A percentile compares a stretch with the other conserved stretches of the same genome.
phyloP scores from a whole-genome alignment of 345 rosid species.

The Populus davidiana region DNA sequence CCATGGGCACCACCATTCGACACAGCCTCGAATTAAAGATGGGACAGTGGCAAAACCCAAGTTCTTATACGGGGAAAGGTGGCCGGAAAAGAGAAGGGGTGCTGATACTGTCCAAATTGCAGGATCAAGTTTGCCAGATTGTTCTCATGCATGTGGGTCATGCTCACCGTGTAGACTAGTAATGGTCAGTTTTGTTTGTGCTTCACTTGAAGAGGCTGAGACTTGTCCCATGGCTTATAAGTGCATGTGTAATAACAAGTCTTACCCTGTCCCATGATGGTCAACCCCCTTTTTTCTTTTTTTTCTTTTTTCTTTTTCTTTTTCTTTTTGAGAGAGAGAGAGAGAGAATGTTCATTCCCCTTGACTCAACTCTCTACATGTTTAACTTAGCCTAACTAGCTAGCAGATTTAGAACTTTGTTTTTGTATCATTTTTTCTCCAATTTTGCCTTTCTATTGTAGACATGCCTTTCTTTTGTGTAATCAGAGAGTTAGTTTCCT shows the following conservation, averaged over 20 bases:
- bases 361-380: neutral
- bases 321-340: too few species aligned
- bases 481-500: constrained; percentile 4
- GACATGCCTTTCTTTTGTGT: neutral
- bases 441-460: neutral
- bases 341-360: neutral
- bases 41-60: constrained; percentile 4
- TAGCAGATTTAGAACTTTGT: neutral
- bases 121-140: constrained; percentile 83
- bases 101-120: constrained; percentile 66
- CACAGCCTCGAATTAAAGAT: constrained; percentile 4
- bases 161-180: constrained; percentile 87
- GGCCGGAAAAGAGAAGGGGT: constrained; percentile 29
- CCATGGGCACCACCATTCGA: constrained; percentile 28
- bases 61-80: constrained; percentile 18
- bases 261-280: constrained; percentile 74
- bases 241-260: constrained; percentile 87
- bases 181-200: constrained; percentile 88
- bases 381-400: neutral
- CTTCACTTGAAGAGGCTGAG: constrained; percentile 84
- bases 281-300: neutral
- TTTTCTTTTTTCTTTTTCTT: too few species aligned
- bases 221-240: constrained; percentile 96
- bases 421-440: neutral
- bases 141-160: constrained; percentile 91